A percentile compares a stretch with the other conserved stretches of the same genome.
Conservation (phyloP, 2,329 filamentous ascomycete species). For the Aspergillus felis region DNA sequence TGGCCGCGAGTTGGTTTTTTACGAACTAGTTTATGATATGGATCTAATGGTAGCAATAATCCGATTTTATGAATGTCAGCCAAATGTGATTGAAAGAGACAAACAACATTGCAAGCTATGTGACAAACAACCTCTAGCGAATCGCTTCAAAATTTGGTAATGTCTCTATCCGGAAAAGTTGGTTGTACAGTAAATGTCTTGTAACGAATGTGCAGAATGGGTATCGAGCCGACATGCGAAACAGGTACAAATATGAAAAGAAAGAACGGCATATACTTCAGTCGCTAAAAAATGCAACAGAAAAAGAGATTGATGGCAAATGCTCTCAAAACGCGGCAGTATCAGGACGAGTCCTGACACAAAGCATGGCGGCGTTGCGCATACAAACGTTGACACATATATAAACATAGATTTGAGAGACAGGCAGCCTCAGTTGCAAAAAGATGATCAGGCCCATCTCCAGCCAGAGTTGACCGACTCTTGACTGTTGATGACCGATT, state of each 20-base stretch:
- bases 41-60: neutral
- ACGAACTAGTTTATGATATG: neutral
- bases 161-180: neutral
- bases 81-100: neutral
- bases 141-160: neutral
- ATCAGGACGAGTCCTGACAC: neutral
- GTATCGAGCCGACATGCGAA: slow-evolving; percentile 1
- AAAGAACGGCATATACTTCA: neutral
- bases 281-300: neutral
- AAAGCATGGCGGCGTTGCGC: neutral
- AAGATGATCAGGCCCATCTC: slow-evolving; percentile 33
- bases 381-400: neutral
- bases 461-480: slow-evolving; percentile 30
- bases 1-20: neutral
- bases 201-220: slow-evolving; percentile 3
- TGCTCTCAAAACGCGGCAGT: neutral
- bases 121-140: neutral
- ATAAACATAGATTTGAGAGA: neutral
- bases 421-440: neutral
- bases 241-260: neutral
- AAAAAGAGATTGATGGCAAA: neutral
- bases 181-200: neutral
- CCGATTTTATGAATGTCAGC: neutral
- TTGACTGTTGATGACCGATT: slow-evolving; percentile 22
- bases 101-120: neutral